These are phyloP conservation scores for Aspergillus transmontanensis DNA, from an alignment of 2,329 filamentous ascomycete species.

Conservation along the genomic window DNA sequence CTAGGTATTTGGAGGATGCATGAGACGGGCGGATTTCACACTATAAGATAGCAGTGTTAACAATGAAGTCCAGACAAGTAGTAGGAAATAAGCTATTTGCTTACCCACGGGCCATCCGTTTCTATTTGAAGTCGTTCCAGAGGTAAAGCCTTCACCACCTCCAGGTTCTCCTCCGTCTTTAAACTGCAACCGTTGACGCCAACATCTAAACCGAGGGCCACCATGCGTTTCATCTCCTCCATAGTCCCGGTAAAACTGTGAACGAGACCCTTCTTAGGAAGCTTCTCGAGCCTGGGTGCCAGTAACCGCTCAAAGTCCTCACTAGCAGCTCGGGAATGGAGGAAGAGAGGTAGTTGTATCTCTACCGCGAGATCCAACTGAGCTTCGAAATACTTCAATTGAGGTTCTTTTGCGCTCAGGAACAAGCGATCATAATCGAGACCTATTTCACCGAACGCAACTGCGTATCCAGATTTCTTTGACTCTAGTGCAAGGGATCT, in stretches of 20 bases:
- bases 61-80: neutral
- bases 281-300: constrained; percentile 61
- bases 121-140: constrained; percentile 86
- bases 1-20: constrained; percentile 74
- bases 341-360: constrained; percentile 81
- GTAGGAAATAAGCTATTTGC: constrained; percentile 11
- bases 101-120: constrained; percentile 87
- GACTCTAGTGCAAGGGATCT: constrained; percentile 64
- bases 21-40: constrained; percentile 92
- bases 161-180: constrained; percentile 90
- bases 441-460: constrained; percentile 91
- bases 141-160: constrained; percentile 77
- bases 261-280: constrained; percentile 79
- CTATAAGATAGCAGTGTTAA: constrained; percentile 37
- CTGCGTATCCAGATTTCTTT: constrained; percentile 61
- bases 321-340: constrained; percentile 88
- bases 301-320: constrained; percentile 79
- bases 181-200: constrained; percentile 97
- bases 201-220: constrained; percentile 80
- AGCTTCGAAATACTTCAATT: constrained; percentile 80
- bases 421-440: constrained; percentile 94
- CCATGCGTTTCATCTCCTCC: constrained; percentile 79
- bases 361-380: constrained; percentile 79
- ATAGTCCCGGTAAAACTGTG: constrained; percentile 91
- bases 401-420: constrained; percentile 75